phyloP scores from a whole-genome alignment of 345 rosid species.

The Camelina hispida region DNA sequence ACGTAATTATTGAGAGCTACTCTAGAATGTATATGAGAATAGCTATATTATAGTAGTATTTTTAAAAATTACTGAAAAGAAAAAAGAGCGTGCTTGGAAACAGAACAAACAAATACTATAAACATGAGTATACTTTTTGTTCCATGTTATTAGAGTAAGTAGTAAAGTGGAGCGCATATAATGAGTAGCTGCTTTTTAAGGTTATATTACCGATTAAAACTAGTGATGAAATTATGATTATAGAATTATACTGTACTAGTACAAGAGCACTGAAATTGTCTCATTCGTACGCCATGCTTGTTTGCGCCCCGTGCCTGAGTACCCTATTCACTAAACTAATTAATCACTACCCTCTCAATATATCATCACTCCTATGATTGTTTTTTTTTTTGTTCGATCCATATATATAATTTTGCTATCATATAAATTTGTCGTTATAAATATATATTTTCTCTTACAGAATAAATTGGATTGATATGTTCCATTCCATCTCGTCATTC shows the following conservation, averaged over 20 bases:
- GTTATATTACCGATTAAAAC: slow-evolving; percentile 31
- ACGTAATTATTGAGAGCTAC: slow-evolving; percentile 23
- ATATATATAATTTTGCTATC: not conserved
- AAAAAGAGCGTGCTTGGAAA: slow-evolving; percentile 38
- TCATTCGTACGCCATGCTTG: slow-evolving; percentile 38
- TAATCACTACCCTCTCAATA: not conserved
- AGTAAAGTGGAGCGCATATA: slow-evolving; percentile 31
- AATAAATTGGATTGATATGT: not conserved
- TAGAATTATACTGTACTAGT: not conserved
- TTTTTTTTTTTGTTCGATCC: not conserved
- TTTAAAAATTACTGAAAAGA: slow-evolving; percentile 16
- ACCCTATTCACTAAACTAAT: slow-evolving; percentile 7
- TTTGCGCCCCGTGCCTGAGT: slow-evolving; percentile 42
- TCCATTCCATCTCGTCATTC: not conserved
- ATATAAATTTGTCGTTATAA: not conserved
- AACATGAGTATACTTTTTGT: slow-evolving; percentile 2
- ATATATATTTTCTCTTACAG: too few species aligned
- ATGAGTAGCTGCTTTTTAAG: slow-evolving; percentile 31
- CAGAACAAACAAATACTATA: slow-evolving; percentile 19
- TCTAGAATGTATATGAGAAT: not conserved
- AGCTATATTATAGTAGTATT: not conserved
- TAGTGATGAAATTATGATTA: slow-evolving; percentile 39
- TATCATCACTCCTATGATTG: slow-evolving; percentile 10
- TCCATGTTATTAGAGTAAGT: slow-evolving; percentile 20
- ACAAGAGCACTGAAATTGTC: slow-evolving; percentile 13